Evolutionary conservation across 1,284 basidiomycete species (phyloP).

Genomic region (Pterulicium gracile): DNA sequence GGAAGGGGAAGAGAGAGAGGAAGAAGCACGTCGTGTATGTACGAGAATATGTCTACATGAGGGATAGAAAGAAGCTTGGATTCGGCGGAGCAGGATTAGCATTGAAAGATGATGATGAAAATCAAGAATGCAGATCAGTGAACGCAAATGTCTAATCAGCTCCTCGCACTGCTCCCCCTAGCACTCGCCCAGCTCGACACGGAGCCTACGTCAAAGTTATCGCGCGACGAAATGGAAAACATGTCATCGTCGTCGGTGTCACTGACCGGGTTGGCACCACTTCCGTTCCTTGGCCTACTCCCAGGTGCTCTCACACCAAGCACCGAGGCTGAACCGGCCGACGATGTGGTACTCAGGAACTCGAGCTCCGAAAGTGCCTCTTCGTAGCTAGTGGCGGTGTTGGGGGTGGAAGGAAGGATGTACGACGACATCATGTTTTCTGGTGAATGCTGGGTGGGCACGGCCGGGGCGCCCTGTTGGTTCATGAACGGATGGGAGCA

Average conservation of each 20-base stretch:
- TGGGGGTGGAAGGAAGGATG: neutral
- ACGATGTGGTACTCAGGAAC: neutral
- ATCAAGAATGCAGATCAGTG: no score
- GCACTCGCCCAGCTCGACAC: neutral
- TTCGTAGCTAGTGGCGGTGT: neutral
- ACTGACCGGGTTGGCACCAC: neutral
- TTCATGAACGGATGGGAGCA: no score
- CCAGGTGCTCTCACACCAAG: no score
- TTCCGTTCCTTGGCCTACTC: no score
- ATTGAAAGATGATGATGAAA: no score
- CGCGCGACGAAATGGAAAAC: neutral
- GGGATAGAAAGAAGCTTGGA: no score
- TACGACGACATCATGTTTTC: neutral
- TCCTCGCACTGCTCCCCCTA: neutral
- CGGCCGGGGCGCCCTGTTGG: no score
- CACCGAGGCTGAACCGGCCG: no score
- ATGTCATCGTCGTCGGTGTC: neutral
- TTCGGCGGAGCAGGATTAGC: no score
- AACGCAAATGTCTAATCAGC: neutral
- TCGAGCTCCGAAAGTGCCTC: conserved; percentile 1
- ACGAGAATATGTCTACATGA: no score
- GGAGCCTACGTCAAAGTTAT: neutral
- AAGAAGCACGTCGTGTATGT: no score
- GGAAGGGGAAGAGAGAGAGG: no score
- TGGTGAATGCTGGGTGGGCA: neutral